Percentiles rank a stretch among this genome's conserved stretches.
Conservation (phyloP, 2,329 filamentous ascomycete genomes). For the Simplicillium sp. region DNA sequence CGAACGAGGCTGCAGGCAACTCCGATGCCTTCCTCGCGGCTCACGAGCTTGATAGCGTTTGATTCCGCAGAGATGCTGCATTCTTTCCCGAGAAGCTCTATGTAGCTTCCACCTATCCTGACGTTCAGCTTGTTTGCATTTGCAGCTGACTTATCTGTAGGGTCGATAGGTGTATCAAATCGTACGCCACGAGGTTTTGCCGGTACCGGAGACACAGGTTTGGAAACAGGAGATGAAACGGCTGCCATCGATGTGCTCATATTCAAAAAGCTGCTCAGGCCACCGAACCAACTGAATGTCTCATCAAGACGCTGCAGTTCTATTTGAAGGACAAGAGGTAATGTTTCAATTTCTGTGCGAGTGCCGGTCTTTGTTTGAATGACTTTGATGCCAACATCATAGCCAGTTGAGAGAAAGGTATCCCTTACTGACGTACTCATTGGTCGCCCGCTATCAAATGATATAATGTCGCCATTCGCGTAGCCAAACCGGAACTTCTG, state of each 20-base stretch:
- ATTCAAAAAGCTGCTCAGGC: constrained; percentile 82
- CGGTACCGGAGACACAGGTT: constrained; percentile 23
- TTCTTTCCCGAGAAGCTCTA: constrained; percentile 68
- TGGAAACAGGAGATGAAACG: constrained; percentile 43
- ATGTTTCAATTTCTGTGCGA: constrained; percentile 58
- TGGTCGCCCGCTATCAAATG: constrained; percentile 47
- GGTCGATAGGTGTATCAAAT: constrained; percentile 43
- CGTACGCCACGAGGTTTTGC: constrained; percentile 46
- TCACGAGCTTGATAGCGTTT: constrained; percentile 73
- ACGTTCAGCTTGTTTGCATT: constrained; percentile 62
- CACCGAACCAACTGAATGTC: constrained; percentile 80
- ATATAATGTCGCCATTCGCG: constrained; percentile 51
- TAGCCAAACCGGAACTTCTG: constrained; percentile 55
- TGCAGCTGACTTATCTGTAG: constrained; percentile 34
- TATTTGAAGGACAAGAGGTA: constrained; percentile 66
- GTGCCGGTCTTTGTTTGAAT: constrained; percentile 32
- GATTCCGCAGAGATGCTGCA: constrained; percentile 68
- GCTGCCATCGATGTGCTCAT: constrained; percentile 78
- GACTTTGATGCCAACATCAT: constrained; percentile 48
- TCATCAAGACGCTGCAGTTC: constrained; percentile 79
- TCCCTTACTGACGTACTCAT: constrained; percentile 52
- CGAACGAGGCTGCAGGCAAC: constrained; percentile 68
- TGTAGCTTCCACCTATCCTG: constrained; percentile 64
- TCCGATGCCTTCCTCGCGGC: constrained; percentile 62
- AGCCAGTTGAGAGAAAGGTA: constrained; percentile 44